A percentile compares a stretch with the other conserved stretches of the same genome.
These are phyloP conservation scores for Globisporangium echinulatum DNA, from an alignment of 352 stramenopile species.

Conservation along the genomic window DNA sequence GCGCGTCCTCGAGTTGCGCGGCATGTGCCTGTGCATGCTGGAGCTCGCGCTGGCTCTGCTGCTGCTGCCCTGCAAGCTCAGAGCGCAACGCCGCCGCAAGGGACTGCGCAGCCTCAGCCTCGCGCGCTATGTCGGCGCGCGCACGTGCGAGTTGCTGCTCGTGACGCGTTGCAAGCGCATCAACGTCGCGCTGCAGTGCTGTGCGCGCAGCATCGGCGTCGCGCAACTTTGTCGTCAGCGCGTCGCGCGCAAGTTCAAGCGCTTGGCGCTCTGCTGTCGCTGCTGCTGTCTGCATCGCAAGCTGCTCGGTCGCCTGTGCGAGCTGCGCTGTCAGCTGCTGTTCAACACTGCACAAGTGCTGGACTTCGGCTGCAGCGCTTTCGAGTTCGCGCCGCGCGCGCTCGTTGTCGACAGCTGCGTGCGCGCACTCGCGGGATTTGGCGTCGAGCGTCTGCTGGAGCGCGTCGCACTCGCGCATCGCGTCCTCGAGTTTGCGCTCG, in stretches of 20 bases:
- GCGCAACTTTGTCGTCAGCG: conserved; percentile 10
- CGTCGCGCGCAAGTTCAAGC: conserved; percentile 23
- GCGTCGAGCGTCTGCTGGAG: conserved; percentile 18
- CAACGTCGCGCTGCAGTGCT: conserved; percentile 43
- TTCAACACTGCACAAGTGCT: conserved; percentile 30
- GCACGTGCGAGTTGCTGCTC: conserved; percentile 41
- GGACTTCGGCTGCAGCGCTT: conserved; percentile 24
- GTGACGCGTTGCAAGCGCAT: conserved; percentile 37
- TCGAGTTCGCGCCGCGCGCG: conserved; percentile 28
- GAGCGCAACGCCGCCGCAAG: too few relatives aligned
- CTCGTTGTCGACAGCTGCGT: conserved; percentile 25
- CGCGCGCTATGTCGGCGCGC: conserved; percentile 18
- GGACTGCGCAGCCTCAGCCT: not conserved
- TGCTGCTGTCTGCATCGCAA: conserved; percentile 19
- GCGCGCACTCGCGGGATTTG: conserved; percentile 22
- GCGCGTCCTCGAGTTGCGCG: conserved; percentile 16
- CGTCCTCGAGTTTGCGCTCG: conserved; percentile 52
- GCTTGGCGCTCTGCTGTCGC: conserved; percentile 21
- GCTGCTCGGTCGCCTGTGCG: conserved; percentile 20
- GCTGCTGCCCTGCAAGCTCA: not conserved
- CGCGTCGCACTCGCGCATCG: conserved; percentile 35
- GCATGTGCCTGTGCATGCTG: conserved; percentile 1
- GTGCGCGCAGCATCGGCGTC: conserved; percentile 19
- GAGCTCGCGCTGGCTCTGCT: conserved; percentile 8
- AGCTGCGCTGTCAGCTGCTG: conserved; percentile 26